phyloP scores from a whole-genome alignment of 148 eudicot species.

The Beta vulgaris region DNA sequence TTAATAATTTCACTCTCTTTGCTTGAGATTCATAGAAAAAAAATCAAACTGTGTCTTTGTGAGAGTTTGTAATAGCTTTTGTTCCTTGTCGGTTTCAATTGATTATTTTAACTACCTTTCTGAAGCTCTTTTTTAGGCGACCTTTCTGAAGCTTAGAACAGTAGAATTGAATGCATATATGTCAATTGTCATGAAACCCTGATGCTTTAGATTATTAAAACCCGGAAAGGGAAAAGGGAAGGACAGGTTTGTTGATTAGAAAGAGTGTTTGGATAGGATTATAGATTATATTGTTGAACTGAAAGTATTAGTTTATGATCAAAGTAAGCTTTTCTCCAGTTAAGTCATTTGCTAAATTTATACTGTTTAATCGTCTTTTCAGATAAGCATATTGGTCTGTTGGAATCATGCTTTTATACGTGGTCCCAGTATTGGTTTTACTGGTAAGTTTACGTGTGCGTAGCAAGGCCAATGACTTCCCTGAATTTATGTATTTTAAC shows the following conservation, averaged over 20 bases:
- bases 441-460: slow-evolving; percentile 33
- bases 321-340: slow-evolving; percentile 9
- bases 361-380: slow-evolving; percentile 22
- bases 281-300: slow-evolving; percentile 3
- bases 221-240: not conserved
- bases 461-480: slow-evolving; percentile 22
- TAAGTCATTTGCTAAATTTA: slow-evolving; percentile 1
- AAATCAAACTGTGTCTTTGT: slow-evolving; percentile 1
- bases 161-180: slow-evolving; percentile 4
- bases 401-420: slow-evolving; percentile 21
- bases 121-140: too few relatives aligned
- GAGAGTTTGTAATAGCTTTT: not conserved
- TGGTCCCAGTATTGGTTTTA: slow-evolving; percentile 21
- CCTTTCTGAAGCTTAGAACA: slow-evolving; percentile 18
- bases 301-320: not conserved
- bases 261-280: slow-evolving; percentile 7
- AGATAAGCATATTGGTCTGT: slow-evolving; percentile 29
- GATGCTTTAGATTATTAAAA: not conserved
- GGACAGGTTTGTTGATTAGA: not conserved
- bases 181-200: slow-evolving; percentile 12
- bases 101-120: not conserved
- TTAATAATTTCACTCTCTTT: not conserved
- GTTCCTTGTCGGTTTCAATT: not conserved
- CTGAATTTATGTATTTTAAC: slow-evolving; percentile 14
- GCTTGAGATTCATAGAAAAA: not conserved